Evolutionary conservation across 2,329 filamentous ascomycete genomes (phyloP).

Genomic region (Trichoderma brevicompactum): DNA sequence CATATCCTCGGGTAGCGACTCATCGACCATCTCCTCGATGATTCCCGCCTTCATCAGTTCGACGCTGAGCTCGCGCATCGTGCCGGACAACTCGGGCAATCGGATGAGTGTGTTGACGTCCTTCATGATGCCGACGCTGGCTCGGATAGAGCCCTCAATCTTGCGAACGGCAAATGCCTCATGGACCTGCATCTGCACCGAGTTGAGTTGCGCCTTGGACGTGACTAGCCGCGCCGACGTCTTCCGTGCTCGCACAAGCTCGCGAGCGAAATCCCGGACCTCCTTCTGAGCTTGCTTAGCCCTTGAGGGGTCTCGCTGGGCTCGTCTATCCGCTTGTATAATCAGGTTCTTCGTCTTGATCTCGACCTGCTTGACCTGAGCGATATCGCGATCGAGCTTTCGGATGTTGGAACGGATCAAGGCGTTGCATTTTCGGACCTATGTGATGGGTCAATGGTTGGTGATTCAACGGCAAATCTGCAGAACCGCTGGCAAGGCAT

Average conservation of each 20-base stretch:
- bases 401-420: conserved; percentile 89
- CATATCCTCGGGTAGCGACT: conserved; percentile 77
- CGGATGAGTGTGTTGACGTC: conserved; percentile 87
- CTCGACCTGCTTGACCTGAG: conserved; percentile 76
- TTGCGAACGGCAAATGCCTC: conserved; percentile 94
- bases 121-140: conserved; percentile 92
- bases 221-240: conserved; percentile 76
- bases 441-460: conserved; percentile 19
- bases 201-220: conserved; percentile 87
- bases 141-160: conserved; percentile 89
- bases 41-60: conserved; percentile 95
- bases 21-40: conserved; percentile 96
- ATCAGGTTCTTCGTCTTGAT: conserved; percentile 85
- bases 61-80: conserved; percentile 84
- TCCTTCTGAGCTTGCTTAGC: conserved; percentile 79
- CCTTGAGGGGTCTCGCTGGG: conserved; percentile 77
- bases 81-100: conserved; percentile 82
- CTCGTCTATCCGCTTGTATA: conserved; percentile 78
- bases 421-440: conserved; percentile 95
- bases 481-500: conserved; percentile 37
- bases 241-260: conserved; percentile 82
- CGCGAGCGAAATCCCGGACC: conserved; percentile 84
- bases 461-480: neutral
- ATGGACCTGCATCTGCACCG: conserved; percentile 96
- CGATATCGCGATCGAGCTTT: conserved; percentile 92